phyloP scores from a whole-genome alignment of 2,329 filamentous ascomycete genomes.

The Spiromastix sp. region DNA sequence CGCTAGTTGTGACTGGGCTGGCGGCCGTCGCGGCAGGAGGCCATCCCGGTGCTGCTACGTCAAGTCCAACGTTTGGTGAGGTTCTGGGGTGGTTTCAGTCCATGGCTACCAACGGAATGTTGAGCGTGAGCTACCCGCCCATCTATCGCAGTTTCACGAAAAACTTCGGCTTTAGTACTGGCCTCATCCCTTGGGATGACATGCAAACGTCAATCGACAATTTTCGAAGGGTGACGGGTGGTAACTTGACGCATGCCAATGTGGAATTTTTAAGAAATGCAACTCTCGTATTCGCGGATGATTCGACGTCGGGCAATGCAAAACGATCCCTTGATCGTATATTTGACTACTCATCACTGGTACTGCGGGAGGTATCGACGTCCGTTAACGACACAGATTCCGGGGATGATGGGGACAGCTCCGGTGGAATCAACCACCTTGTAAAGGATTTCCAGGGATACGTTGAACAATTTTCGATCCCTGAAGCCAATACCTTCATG shows the following conservation, averaged over 20 bases:
- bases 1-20: slow-evolving; percentile 61
- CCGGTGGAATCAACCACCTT: slow-evolving; percentile 39
- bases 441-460: slow-evolving; percentile 73
- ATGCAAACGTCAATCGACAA: slow-evolving; percentile 75
- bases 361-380: slow-evolving; percentile 39
- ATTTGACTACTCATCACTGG: slow-evolving; percentile 35
- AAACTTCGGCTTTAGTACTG: slow-evolving; percentile 89
- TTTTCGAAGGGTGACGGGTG: slow-evolving; percentile 71
- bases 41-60: slow-evolving; percentile 49
- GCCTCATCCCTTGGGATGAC: slow-evolving; percentile 69
- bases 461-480: slow-evolving; percentile 74
- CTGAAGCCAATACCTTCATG: slow-evolving; percentile 90
- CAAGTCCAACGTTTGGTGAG: slow-evolving; percentile 77
- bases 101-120: slow-evolving; percentile 92
- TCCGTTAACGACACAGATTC: slow-evolving; percentile 33
- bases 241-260: slow-evolving; percentile 73
- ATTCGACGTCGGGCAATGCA: slow-evolving; percentile 38
- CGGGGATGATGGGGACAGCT: slow-evolving; percentile 17
- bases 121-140: slow-evolving; percentile 76
- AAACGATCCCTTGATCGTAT: slow-evolving; percentile 48
- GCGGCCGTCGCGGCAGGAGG: slow-evolving; percentile 56
- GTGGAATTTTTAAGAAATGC: slow-evolving; percentile 64
- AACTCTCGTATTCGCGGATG: slow-evolving; percentile 61
- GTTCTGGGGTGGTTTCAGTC: slow-evolving; percentile 85
- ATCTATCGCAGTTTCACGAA: slow-evolving; percentile 83